Base-by-base conservation (phyloP, 1,139 yeast genomes). In the Lodderomyces jiufengensis region DNA sequence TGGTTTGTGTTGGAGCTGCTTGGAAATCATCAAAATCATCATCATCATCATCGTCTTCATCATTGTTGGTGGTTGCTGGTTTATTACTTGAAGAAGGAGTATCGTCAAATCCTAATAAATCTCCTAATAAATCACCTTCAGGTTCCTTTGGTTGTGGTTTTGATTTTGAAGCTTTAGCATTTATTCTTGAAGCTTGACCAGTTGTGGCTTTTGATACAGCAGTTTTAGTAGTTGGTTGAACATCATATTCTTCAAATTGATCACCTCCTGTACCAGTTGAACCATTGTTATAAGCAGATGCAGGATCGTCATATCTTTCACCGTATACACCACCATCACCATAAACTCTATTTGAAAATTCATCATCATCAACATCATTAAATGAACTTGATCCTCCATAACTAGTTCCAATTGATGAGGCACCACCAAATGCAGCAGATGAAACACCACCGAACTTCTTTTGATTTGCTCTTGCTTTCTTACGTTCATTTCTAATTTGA, bases 21-120 rank as follows among this genome's bases (percentile, higher is more conserved):
- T 90, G 97, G 73, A 90, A 90, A 49, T 92, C 97, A 47, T 86
- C 95, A 60, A 90, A 90, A 29, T 90, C 97, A 49, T 88, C 97
- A 46, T 84, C 95, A 31, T 80, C 87, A 29, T 79, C 84, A 14
- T 68, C 79, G 2, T 51, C 59, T 9, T 43, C 48, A 2, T 27
- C 11, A 1, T n/a, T 29, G 4, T 21, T 24, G 10, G 14, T 11
- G 10, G 15, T 8, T n/a, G 24, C 21, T 15, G 33, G 38, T 10
- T 31, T 4, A 25, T 10, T 21, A 24, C 28, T 15, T 32, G 24
- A 9, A 25, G 30, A 3, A 29, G 50, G 46, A 12, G 62, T 44
- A 24, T 61, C 70, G 41, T 69, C 76, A 44, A 76, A 70, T 8
- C 77, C 68, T 44, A 80, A 70, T 44, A 82, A 66, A 51, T 82